These are phyloP conservation scores for Platanus orientalis DNA, from an alignment of 164 flowering plant genomes.

Conservation along the genomic window DNA sequence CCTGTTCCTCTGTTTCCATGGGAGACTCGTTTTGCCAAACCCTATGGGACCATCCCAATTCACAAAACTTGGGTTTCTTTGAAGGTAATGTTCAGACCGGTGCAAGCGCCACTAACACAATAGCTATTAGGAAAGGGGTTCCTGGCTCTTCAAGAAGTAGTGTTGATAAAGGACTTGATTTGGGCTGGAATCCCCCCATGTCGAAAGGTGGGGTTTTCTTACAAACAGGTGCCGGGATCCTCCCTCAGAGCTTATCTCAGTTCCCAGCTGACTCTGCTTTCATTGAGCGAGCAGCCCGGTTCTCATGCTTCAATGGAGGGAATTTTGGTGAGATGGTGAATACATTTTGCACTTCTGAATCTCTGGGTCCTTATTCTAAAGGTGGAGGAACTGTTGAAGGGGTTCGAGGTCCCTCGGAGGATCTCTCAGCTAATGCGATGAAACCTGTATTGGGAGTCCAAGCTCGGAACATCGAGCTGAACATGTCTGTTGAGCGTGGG, in stretches of 20 bases:
- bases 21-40: slow-evolving; percentile 44
- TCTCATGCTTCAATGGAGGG: slow-evolving; percentile 71
- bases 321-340: slow-evolving; percentile 56
- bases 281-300: slow-evolving; percentile 89
- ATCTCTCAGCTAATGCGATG: slow-evolving; percentile 19
- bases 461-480: slow-evolving; percentile 35
- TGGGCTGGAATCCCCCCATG: slow-evolving; percentile 50
- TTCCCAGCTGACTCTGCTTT: slow-evolving; percentile 84
- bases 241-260: slow-evolving; percentile 68
- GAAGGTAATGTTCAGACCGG: slow-evolving; percentile 33
- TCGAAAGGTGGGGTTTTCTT: slow-evolving; percentile 44
- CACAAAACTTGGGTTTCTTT: slow-evolving; percentile 40
- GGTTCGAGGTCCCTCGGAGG: slow-evolving; percentile 35
- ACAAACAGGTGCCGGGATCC: slow-evolving; percentile 41
- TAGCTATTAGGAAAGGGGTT: slow-evolving; percentile 29
- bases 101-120: slow-evolving; percentile 26
- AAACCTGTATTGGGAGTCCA: slow-evolving; percentile 24
- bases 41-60: slow-evolving; percentile 47
- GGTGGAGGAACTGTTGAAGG: slow-evolving; percentile 34
- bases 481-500: slow-evolving; percentile 26
- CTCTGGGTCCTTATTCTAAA: slow-evolving; percentile 35
- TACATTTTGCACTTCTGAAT: slow-evolving; percentile 38
- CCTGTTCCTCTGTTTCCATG: slow-evolving; percentile 59
- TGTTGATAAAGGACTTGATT: slow-evolving; percentile 17
- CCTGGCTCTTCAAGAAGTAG: slow-evolving; percentile 27